Conservation (phyloP, 2,329 filamentous ascomycete genomes). For the Didymellaceae sp. region DNA sequence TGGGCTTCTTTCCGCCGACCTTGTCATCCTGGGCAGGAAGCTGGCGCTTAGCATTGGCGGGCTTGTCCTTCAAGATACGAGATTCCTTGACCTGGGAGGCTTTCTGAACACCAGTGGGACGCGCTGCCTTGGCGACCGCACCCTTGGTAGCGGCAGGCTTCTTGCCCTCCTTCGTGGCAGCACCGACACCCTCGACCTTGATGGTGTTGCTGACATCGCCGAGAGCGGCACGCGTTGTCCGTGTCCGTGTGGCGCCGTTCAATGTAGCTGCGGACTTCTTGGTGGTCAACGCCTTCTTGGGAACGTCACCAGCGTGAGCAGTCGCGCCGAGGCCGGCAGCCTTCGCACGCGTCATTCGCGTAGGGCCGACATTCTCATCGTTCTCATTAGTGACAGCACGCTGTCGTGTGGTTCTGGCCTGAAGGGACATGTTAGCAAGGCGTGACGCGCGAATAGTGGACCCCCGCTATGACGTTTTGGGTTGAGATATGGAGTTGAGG, state of each 20-base stretch:
- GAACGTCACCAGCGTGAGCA: slow-evolving; percentile 61
- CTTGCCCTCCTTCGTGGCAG: slow-evolving; percentile 65
- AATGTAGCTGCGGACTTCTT: slow-evolving; percentile 53
- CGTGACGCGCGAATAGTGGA: slow-evolving; percentile 5
- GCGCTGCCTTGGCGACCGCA: slow-evolving; percentile 72
- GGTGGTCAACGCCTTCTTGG: slow-evolving; percentile 56
- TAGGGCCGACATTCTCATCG: slow-evolving; percentile 81
- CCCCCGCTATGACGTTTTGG: slow-evolving; percentile 17
- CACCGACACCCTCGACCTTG: slow-evolving; percentile 66
- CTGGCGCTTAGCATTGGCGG: slow-evolving; percentile 50
- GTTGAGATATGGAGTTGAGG: slow-evolving; percentile 17
- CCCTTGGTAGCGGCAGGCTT: slow-evolving; percentile 67
- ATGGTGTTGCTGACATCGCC: slow-evolving; percentile 95
- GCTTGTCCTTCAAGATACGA: not conserved
- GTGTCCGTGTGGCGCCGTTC: slow-evolving; percentile 54
- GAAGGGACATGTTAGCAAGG: slow-evolving; percentile 51
- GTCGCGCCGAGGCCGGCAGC: slow-evolving; percentile 66
- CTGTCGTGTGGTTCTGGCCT: slow-evolving; percentile 74
- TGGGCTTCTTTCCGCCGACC: slow-evolving; percentile 70
- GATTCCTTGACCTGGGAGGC: slow-evolving; percentile 56
- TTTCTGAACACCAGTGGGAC: slow-evolving; percentile 85
- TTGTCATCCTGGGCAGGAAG: slow-evolving; percentile 72
- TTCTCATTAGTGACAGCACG: slow-evolving; percentile 89
- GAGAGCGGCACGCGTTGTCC: slow-evolving; percentile 78
- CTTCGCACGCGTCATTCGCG: slow-evolving; percentile 92